Evolutionary conservation across 1,139 yeast genomes (phyloP).

Genomic region (Blastobotrys apis): DNA sequence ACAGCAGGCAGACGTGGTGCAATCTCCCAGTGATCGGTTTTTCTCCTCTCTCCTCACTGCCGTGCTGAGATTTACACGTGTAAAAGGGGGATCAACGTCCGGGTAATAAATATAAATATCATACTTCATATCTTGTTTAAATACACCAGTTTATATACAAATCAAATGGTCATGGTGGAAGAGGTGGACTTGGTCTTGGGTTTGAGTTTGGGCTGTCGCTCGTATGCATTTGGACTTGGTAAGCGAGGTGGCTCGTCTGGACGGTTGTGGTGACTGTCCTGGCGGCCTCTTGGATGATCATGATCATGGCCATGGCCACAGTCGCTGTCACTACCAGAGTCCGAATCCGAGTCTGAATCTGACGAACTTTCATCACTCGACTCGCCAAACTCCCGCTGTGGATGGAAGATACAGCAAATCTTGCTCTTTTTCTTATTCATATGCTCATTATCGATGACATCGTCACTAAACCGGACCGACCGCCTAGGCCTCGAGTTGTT

Average conservation of each 20-base stretch:
- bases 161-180: not conserved
- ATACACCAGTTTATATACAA: not conserved
- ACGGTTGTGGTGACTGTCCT: not conserved
- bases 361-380: slow-evolving; percentile 42
- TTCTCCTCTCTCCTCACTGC: no score
- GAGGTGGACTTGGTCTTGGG: not conserved
- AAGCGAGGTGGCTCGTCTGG: slow-evolving; percentile 2
- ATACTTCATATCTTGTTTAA: no score
- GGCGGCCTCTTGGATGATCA: not conserved
- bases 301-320: slow-evolving; percentile 7
- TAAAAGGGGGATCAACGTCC: no score
- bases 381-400: slow-evolving; percentile 68
- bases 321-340: slow-evolving; percentile 26
- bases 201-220: slow-evolving; percentile 32
- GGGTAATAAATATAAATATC: no score
- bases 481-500: no score
- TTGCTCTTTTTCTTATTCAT: slow-evolving; percentile 85
- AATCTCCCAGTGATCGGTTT: no score
- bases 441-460: slow-evolving; percentile 82
- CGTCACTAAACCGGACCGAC: slow-evolving; percentile 77
- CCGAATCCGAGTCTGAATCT: slow-evolving; percentile 40
- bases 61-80: no score
- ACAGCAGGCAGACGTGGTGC: no score
- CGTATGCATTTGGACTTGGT: slow-evolving; percentile 38
- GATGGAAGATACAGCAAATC: slow-evolving; percentile 94